Evolutionary conservation across 495 filamentous ascomycete species (phyloP).

Genomic region (Penicillium simplicissimum): DNA sequence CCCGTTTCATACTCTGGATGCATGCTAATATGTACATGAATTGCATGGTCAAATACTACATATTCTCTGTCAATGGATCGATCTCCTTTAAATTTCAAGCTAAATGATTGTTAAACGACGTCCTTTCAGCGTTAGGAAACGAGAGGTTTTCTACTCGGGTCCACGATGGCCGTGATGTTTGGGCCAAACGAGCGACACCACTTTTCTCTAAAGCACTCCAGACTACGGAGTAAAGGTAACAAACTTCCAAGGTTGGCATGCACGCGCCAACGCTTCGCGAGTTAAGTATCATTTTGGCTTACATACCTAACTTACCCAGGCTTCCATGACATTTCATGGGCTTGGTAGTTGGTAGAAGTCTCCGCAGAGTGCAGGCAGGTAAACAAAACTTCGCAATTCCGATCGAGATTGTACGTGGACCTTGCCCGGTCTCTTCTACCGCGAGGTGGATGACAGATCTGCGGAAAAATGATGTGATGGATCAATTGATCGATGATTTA

Average conservation of each 20-base stretch:
- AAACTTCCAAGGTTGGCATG: neutral
- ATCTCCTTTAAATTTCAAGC: neutral
- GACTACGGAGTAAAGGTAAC: neutral
- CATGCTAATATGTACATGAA: neutral
- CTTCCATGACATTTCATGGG: no score
- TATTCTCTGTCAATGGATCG: neutral
- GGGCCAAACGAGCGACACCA: neutral
- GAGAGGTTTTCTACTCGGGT: neutral
- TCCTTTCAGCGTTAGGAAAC: neutral
- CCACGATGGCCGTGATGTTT: neutral
- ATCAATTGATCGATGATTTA: neutral
- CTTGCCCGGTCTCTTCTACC: neutral
- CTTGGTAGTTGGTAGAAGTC: no score
- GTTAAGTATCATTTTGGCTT: no score
- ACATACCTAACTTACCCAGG: no score
- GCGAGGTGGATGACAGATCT: neutral
- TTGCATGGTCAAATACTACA: neutral
- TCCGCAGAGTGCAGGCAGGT: no score
- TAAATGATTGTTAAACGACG: neutral
- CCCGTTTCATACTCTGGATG: neutral
- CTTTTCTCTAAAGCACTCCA: neutral
- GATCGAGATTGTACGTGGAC: neutral
- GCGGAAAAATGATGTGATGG: neutral
- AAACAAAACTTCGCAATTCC: no score
- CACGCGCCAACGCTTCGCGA: neutral